phyloP scores from a whole-genome alignment of 2,329 filamentous ascomycete genomes.

The Aspergillus aculeatinus region DNA sequence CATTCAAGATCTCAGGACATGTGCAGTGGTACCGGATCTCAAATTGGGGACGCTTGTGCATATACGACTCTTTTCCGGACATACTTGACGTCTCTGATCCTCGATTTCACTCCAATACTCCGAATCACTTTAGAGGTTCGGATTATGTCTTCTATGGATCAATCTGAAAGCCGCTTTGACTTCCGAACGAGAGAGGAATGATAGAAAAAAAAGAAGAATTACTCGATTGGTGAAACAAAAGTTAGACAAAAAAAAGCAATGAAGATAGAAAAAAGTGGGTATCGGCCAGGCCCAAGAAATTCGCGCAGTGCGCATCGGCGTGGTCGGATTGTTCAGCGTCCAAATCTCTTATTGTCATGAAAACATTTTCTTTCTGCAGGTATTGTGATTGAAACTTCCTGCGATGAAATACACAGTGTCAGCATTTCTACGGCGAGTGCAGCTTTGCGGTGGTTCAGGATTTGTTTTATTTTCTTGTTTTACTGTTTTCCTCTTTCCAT shows the following conservation, averaged over 20 bases:
- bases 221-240: not conserved
- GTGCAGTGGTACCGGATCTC: not conserved
- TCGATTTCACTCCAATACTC: not conserved
- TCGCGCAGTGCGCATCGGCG: conserved; percentile 5
- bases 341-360: conserved; percentile 15
- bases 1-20: conserved; percentile 2
- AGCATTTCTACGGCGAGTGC: conserved; percentile 32
- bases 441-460: conserved; percentile 30
- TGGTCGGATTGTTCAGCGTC: conserved; percentile 7
- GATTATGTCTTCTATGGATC: not conserved
- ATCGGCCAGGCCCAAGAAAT: conserved; percentile 4
- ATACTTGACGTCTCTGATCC: not conserved
- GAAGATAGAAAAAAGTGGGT: conserved; percentile 2
- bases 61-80: not conserved
- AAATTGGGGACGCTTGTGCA: not conserved
- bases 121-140: not conserved
- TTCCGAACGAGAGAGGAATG: not conserved
- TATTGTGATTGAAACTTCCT: conserved; percentile 15
- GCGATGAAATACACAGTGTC: conserved; percentile 20
- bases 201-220: not conserved
- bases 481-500: conserved; percentile 9
- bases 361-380: conserved; percentile 18
- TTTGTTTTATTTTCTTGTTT: conserved; percentile 24
- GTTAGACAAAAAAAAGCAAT: not conserved
- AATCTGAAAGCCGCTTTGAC: not conserved